Conservation (phyloP, 2,329 filamentous ascomycete species). For the Penicillium nordicum region DNA sequence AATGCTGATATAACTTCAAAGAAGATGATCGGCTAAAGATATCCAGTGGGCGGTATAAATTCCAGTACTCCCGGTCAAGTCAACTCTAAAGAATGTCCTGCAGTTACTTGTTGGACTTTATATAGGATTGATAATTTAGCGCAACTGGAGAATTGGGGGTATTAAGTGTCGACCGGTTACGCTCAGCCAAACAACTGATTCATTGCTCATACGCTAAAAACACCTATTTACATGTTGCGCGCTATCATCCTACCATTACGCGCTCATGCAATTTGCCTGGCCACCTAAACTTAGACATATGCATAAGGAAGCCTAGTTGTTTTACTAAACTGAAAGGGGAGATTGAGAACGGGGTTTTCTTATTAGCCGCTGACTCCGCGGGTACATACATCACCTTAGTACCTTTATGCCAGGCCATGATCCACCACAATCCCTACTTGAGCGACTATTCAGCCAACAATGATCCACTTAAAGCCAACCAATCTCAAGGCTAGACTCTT, state of each 20-base stretch:
- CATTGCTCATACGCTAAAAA: not conserved
- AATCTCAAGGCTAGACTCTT: not conserved
- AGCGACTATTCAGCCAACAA: not conserved
- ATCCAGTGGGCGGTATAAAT: not conserved
- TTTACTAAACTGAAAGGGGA: not conserved
- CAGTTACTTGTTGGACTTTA: not conserved
- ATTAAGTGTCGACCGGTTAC: not conserved
- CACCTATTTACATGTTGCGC: not conserved
- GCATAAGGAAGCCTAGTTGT: not conserved
- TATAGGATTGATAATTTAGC: not conserved
- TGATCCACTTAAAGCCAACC: not conserved
- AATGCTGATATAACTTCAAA: not conserved
- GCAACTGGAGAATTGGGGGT: not conserved
- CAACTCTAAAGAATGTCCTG: not conserved
- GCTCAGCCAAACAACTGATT: not conserved
- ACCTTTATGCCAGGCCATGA: not conserved
- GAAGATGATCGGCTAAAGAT: not conserved
- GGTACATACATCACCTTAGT: not conserved
- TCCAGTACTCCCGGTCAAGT: not conserved
- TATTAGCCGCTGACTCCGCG: not conserved
- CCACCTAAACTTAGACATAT: not conserved
- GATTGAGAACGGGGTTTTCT: not conserved
- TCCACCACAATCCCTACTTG: not conserved
- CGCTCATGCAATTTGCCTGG: not conserved
- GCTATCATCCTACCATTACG: not conserved